phyloP scores from a whole-genome alignment of 1,284 basidiomycete genomes.

The Ustilago bromivora region DNA sequence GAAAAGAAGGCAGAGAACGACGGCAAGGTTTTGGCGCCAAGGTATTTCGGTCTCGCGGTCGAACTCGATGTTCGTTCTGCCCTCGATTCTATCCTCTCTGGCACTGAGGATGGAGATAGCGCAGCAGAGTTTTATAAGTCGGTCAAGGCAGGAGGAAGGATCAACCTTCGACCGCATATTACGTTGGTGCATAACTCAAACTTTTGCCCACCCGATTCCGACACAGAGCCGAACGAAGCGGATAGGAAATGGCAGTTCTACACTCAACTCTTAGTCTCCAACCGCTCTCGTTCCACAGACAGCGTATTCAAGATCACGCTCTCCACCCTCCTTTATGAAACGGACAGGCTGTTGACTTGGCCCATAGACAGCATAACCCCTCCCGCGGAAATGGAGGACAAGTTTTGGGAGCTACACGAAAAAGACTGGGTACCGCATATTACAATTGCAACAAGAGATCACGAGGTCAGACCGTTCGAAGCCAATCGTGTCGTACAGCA shows the following conservation, averaged over 20 bases:
- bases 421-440: slow-evolving; percentile 77
- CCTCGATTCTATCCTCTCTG: slow-evolving; percentile 16
- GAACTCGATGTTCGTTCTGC: slow-evolving; percentile 36
- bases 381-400: background rate
- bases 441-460: slow-evolving; percentile 82
- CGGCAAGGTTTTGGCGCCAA: background rate
- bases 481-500: slow-evolving; percentile 75
- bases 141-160: slow-evolving; percentile 71
- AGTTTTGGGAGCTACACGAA: slow-evolving; percentile 42
- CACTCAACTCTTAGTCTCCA: slow-evolving; percentile 8
- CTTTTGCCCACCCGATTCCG: slow-evolving; percentile 7
- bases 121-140: slow-evolving; percentile 25
- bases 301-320: slow-evolving; percentile 13
- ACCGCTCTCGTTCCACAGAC: background rate
- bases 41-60: slow-evolving; percentile 61
- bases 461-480: slow-evolving; percentile 78
- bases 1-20: background rate
- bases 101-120: background rate
- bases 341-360: slow-evolving; percentile 6
- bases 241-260: slow-evolving; percentile 36
- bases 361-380: slow-evolving; percentile 14
- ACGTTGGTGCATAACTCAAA: slow-evolving; percentile 79
- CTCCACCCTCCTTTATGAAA: slow-evolving; percentile 19
- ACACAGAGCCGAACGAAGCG: background rate
- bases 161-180: slow-evolving; percentile 80